Conservation (phyloP, 768 basidiomycete species). For the Heimioporus sp. region DNA sequence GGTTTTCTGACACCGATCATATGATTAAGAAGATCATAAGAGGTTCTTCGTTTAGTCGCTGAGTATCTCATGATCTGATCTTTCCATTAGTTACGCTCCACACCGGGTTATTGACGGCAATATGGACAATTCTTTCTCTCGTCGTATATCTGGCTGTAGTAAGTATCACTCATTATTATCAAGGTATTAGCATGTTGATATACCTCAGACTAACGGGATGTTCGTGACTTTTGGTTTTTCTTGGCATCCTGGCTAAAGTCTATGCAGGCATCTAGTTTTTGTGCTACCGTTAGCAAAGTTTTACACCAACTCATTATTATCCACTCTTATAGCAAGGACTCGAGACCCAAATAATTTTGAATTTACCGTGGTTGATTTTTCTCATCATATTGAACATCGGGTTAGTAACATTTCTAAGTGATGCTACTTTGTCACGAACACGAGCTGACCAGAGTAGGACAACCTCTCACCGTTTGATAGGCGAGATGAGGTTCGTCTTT, state of each 20-base stretch:
- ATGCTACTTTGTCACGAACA: background rate
- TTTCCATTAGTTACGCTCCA: conserved; percentile 36
- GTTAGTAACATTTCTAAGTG: conserved; percentile 11
- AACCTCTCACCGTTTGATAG: conserved; percentile 7
- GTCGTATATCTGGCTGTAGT: conserved; percentile 25
- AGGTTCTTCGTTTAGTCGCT: conserved; percentile 12
- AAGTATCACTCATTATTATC: background rate
- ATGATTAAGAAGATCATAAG: conserved; percentile 36
- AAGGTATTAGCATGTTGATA: conserved; percentile 1
- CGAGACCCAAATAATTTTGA: conserved; percentile 16
- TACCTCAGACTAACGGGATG: conserved; percentile 19
- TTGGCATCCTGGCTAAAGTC: background rate
- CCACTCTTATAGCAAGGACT: conserved; percentile 31
- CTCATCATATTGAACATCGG: conserved; percentile 17
- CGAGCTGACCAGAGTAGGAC: conserved; percentile 15
- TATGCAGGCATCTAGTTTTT: conserved; percentile 27
- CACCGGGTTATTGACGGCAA: conserved; percentile 38
- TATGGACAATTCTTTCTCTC: conserved; percentile 35
- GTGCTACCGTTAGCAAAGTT: conserved; percentile 34
- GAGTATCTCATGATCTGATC: background rate
- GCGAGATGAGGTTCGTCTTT: conserved; percentile 11
- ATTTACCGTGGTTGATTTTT: conserved; percentile 23
- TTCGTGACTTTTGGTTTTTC: conserved; percentile 1
- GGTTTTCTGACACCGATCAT: conserved; percentile 37
- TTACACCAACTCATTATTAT: conserved; percentile 36